Evolutionary conservation across 2,329 filamentous ascomycete genomes (phyloP).

Genomic region (Hypoxylon sp.): DNA sequence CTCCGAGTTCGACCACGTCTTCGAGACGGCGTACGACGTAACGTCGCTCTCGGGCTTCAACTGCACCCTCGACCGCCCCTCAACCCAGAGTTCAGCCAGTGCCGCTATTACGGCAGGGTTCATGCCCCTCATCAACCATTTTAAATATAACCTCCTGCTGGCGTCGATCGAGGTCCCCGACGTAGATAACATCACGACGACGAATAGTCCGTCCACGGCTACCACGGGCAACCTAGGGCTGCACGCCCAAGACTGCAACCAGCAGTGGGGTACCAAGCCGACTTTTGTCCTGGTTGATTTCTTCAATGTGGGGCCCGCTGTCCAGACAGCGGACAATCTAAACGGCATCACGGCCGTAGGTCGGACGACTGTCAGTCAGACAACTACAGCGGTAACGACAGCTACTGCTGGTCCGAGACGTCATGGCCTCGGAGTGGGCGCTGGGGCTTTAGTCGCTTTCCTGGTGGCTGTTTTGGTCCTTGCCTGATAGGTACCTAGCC

Average conservation of each 20-base stretch:
- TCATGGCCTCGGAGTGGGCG: slow-evolving; percentile 46
- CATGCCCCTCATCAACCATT: slow-evolving; percentile 85
- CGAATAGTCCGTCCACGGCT: slow-evolving; percentile 72
- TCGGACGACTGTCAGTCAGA: slow-evolving; percentile 47
- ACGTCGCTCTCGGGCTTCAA: slow-evolving; percentile 74
- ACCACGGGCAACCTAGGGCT: slow-evolving; percentile 66
- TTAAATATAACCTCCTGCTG: slow-evolving; percentile 72
- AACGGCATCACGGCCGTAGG: slow-evolving; percentile 67
- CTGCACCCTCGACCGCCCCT: slow-evolving; percentile 77
- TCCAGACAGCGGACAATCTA: slow-evolving; percentile 76
- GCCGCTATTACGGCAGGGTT: slow-evolving; percentile 69
- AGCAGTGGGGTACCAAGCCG: slow-evolving; percentile 73
- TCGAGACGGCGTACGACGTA: slow-evolving; percentile 80
- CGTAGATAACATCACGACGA: slow-evolving; percentile 69
- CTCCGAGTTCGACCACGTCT: slow-evolving; percentile 74
- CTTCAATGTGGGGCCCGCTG: slow-evolving; percentile 78
- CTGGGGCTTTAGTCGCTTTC: slow-evolving; percentile 60
- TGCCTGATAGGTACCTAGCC: slow-evolving; percentile 44
- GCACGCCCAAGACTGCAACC: slow-evolving; percentile 67
- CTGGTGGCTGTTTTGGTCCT: slow-evolving; percentile 59
- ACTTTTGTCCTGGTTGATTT: slow-evolving; percentile 85
- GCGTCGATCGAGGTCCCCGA: slow-evolving; percentile 72
- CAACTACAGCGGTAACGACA: slow-evolving; percentile 35
- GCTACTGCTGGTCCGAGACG: slow-evolving; percentile 30
- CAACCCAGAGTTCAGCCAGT: slow-evolving; percentile 61